A percentile compares a stretch with the other conserved stretches of the same genome.
Conservation (phyloP, 371 early-diverging fungal species). For the Mucor irregularis region DNA sequence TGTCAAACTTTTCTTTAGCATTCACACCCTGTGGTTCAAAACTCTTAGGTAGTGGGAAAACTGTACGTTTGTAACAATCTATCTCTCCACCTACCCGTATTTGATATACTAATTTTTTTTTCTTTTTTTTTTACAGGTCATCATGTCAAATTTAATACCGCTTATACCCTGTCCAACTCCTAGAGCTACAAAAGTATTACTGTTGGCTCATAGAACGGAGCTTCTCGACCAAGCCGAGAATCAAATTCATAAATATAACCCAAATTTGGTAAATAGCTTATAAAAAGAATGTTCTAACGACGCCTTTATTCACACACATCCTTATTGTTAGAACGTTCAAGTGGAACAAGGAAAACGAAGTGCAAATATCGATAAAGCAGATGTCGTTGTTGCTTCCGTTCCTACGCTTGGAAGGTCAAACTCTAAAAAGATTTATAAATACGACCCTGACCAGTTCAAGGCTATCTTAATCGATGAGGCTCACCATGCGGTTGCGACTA, state of each 20-base stretch:
- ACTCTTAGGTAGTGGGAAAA: slow-evolving; percentile 85
- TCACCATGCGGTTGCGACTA: slow-evolving; percentile 85
- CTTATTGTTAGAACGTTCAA: slow-evolving; percentile 59
- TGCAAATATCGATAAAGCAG: slow-evolving; percentile 57
- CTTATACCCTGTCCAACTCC: slow-evolving; percentile 63
- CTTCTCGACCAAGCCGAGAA: slow-evolving; percentile 77
- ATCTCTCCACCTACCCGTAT: too few species aligned
- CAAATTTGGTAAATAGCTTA: slow-evolving; percentile 46
- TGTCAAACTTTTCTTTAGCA: too few species aligned
- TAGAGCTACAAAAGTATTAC: slow-evolving; percentile 71
- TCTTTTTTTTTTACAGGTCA: slow-evolving; percentile 48
- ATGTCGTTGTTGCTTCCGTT: slow-evolving; percentile 82
- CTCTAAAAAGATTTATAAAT: slow-evolving; percentile 56
- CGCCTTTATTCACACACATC: too few species aligned
- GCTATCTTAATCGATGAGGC: slow-evolving; percentile 92
- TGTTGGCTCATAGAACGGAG: slow-evolving; percentile 89
- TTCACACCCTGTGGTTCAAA: too few species aligned
- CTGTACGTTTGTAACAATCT: slow-evolving; percentile 45
- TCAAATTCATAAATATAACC: slow-evolving; percentile 62
- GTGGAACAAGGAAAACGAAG: slow-evolving; percentile 67
- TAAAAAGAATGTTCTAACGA: background rate
- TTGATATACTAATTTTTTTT: background rate
- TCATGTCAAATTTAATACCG: slow-evolving; percentile 82
- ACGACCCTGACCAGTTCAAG: slow-evolving; percentile 80
- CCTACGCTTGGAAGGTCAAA: slow-evolving; percentile 65